Percentiles rank a stretch among this genome's conserved stretches.
phyloP scores from a whole-genome alignment of 2,329 filamentous ascomycete species.

The Lanzia echinophila region DNA sequence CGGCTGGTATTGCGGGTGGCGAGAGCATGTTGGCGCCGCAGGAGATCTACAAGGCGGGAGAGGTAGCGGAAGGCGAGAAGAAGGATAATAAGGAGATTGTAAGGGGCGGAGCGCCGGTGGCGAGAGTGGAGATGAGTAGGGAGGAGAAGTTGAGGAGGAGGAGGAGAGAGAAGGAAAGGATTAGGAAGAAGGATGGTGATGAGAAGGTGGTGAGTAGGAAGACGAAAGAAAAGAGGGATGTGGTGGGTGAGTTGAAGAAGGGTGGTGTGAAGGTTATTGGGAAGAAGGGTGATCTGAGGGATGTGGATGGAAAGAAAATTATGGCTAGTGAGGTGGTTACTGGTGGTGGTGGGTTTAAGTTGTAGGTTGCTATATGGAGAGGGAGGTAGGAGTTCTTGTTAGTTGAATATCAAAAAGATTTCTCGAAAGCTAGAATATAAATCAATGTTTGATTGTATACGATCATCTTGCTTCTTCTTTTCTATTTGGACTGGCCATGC shows the following conservation, averaged over 20 bases:
- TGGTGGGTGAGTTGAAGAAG: conserved; percentile 57
- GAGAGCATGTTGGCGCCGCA: conserved; percentile 82
- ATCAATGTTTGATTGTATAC: too few relatives aligned
- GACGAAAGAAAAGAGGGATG: conserved; percentile 46
- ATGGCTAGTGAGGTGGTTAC: conserved; percentile 44
- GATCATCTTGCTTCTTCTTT: not conserved
- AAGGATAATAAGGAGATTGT: conserved; percentile 65
- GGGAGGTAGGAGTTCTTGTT: not conserved
- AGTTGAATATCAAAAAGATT: not conserved
- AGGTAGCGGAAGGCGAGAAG: conserved; percentile 49
- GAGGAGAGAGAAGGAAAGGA: conserved; percentile 78
- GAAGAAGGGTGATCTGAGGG: conserved; percentile 76
- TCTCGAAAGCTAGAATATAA: too few relatives aligned
- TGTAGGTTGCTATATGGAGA: conserved; percentile 36
- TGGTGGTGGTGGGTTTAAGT: conserved; percentile 52
- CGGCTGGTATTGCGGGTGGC: conserved; percentile 62
- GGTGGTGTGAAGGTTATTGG: conserved; percentile 89
- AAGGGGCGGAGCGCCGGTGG: conserved; percentile 70
- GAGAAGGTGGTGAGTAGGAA: conserved; percentile 51
- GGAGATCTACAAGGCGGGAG: conserved; percentile 82
- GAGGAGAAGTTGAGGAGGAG: conserved; percentile 76
- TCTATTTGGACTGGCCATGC: not conserved
- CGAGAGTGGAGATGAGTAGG: conserved; percentile 77
- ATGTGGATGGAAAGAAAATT: conserved; percentile 75
- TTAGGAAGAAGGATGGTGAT: conserved; percentile 58